Evolutionary conservation across 208 protist species (phyloP), one percentile per base, ranked within the genome.

Genomic region (Acanthamoeba castellanii): DNA sequence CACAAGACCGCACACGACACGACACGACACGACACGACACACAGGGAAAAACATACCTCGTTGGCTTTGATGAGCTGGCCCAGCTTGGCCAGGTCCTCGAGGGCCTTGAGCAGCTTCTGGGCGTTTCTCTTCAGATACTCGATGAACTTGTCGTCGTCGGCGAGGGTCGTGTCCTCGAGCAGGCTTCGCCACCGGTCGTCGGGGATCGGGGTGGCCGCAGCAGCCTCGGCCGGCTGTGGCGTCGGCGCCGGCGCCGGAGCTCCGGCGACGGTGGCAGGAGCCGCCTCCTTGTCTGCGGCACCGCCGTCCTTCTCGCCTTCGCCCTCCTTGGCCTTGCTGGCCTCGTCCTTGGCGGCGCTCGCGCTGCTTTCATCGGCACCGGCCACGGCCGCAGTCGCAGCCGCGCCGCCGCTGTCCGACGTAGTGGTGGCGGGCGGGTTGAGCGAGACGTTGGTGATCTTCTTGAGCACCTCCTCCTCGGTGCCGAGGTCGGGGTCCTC

Each of bases 81-180:
- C 32, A 91, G 84, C 84, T 66, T 61, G n/a, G 84, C 84, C 25
- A 91, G 18, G 32, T 91, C 84, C 55, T 91, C 84, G 32, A 91
- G 59, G 25, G 84, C 27, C 32, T 93, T 72, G 47, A 93, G 27
- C 13, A 93, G 89, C 64, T 93, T 93, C 52, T 93, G 37, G 0
- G 89, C 89, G 52, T 93, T 93, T 14, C 89, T 13, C 52, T 81
- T 72, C 5, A 93, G 47, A 32, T 93, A 93, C 45, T 93, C 89
- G 89, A 32, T 93, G 45, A 93, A 93, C 84, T 91, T 91, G 34
- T 91, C 84, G 59, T 91, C 84, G 42, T 91, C 84, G 20, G 84
- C 84, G 9, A 91, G 42, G 14, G 84, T 91, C 20, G 84, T 34
- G 30, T 91, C 84, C 50, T 66, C 50, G 20, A 91, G 84, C 84